Evolutionary conservation across 1,284 basidiomycete species (phyloP).

Genomic region (Earliella scabrosa): DNA sequence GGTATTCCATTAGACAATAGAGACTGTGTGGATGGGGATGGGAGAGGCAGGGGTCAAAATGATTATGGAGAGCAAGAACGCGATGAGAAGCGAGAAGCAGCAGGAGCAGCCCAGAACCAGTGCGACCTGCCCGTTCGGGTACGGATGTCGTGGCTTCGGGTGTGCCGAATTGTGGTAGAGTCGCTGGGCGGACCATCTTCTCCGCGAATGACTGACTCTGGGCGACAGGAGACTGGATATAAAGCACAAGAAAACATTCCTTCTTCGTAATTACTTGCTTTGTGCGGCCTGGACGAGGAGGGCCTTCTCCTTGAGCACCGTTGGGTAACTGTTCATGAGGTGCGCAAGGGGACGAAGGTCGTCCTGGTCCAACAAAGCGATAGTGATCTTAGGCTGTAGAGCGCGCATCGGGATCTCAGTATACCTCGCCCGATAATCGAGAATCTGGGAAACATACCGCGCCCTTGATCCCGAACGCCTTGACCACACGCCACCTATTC

Average conservation of each 20-base stretch:
- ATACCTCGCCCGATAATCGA: not conserved
- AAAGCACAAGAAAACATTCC: not conserved
- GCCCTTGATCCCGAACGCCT: slow-evolving; percentile 78
- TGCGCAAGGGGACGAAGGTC: slow-evolving; percentile 84
- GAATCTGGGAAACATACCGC: slow-evolving; percentile 53
- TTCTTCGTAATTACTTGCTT: slow-evolving; percentile 28
- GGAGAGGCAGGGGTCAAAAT: not conserved
- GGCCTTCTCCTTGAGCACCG: slow-evolving; percentile 80
- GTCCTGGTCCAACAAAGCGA: slow-evolving; percentile 81
- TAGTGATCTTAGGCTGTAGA: slow-evolving; percentile 77
- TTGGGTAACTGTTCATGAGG: slow-evolving; percentile 86
- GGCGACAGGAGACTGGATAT: not conserved
- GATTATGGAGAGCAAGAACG: not conserved
- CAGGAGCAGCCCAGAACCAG: not conserved
- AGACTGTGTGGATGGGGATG: not conserved
- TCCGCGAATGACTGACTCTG: not conserved
- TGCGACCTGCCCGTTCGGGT: not conserved
- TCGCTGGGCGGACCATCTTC: too few species aligned
- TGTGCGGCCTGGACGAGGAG: slow-evolving; percentile 42
- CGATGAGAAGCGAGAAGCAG: not conserved
- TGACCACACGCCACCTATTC: slow-evolving; percentile 74
- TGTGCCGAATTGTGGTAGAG: not conserved
- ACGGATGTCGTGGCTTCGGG: not conserved
- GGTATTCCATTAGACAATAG: slow-evolving; percentile 15
- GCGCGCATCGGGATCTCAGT: not conserved